A percentile compares a stretch with the other conserved stretches of the same genome.
These are phyloP conservation scores for Fusarium albosuccineum DNA, from an alignment of 2,329 filamentous ascomycete genomes.

Conservation along the genomic window DNA sequence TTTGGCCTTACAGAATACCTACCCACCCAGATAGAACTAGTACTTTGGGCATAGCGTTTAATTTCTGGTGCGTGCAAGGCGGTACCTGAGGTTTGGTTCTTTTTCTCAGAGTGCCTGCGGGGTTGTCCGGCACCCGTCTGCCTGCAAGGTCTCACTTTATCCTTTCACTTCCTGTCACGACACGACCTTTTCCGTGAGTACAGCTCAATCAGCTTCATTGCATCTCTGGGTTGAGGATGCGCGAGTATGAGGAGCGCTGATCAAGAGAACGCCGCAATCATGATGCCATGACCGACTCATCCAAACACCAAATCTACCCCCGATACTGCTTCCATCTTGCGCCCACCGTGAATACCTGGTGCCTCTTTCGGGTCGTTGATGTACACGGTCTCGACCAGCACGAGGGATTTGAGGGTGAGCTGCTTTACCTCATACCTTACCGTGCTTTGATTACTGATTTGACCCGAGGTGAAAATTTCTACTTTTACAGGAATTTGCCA, in stretches of 20 bases:
- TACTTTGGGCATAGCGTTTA: too few relatives aligned
- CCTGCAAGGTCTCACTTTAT: constrained; percentile 21
- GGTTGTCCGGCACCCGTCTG: constrained; percentile 10
- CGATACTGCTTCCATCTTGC: constrained; percentile 74
- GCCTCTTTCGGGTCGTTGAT: constrained; percentile 65
- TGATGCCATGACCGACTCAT: constrained; percentile 65
- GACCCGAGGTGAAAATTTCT: constrained; percentile 64
- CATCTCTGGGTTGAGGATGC: constrained; percentile 13
- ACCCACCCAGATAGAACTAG: too few relatives aligned
- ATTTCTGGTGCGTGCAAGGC: too few relatives aligned
- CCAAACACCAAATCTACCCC: constrained; percentile 63
- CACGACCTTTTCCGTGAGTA: constrained; percentile 4
- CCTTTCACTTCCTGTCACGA: constrained; percentile 12
- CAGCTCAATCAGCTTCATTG: not conserved
- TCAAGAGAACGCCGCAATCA: constrained; percentile 33
- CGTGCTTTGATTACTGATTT: constrained; percentile 19
- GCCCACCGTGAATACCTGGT: constrained; percentile 72
- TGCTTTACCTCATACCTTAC: not conserved
- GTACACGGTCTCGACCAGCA: constrained; percentile 62
- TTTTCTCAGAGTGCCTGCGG: not conserved
- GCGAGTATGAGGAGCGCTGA: constrained; percentile 17
- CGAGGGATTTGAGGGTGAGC: constrained; percentile 66
- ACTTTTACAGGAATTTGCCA: constrained; percentile 80
- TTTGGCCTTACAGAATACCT: too few relatives aligned
- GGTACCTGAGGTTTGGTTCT: too few relatives aligned